Base-by-base conservation (phyloP, 2,329 filamentous ascomycete species). In the Cladosporium sp. region DNA sequence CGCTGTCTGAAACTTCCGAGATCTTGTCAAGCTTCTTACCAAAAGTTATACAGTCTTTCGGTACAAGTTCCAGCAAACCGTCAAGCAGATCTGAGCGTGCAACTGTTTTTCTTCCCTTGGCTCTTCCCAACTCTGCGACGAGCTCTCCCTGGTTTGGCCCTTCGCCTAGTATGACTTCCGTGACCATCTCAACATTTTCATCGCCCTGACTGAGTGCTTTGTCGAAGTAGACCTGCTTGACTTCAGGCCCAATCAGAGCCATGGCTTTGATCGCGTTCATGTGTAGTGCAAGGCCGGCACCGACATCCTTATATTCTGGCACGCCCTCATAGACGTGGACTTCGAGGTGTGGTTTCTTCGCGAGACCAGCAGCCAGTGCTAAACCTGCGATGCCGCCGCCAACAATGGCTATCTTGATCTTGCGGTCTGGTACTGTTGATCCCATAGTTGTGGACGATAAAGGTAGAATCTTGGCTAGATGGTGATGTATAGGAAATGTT, bases 251-350 rank as follows among this genome's bases (percentile, higher is more conserved):
- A 40, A 72, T 70, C 9, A 71, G 64, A 1, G 65, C 78, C 45
- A 84, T 67, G 0, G 80, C 80, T 38, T 77, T 75, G 69, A 83
- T 74, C 0, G 81, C 81, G 66, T 83, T 83, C 1, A 80, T 79
- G 2, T 81, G 80, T 4, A 82, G 70, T 1, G 77, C 79, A 17
- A 81, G 79, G 2, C 76, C 77, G 0, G 79, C 78, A 7, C 79
- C 78, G 28, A 80, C 75, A 58, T 81, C 78, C 58, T 71, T 74
- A 38, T 80, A 75, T 60, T 78, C 76, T 1, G 68, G 64, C 0
- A 81, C 76, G 39, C 76, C 74, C 58, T 83, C 81, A 61, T 81
- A 83, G 22, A 83, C 68, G 59, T 81, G 74, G 0, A 82, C 74
- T 20, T 77, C 70, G 37, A 82, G 66, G 8, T 73, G 68, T 1